Evolutionary conservation across 1,284 basidiomycete genomes (phyloP), one percentile per base, ranked within the genome.

Genomic region (Sphagnurus paluster): DNA sequence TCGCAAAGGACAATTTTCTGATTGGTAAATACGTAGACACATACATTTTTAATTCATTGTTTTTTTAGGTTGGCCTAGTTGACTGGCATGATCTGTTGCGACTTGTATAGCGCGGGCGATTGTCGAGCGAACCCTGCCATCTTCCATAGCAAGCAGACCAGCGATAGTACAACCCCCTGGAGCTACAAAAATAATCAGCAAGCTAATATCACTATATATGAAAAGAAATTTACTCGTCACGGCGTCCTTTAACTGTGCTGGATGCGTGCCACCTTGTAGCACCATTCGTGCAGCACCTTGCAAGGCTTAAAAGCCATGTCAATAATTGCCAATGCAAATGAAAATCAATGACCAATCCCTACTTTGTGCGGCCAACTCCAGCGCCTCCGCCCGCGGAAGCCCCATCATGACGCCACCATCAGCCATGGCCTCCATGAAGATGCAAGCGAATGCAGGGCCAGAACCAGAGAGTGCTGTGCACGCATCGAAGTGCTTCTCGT

Each of bases 361-460:
- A 96, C 94, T 95, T 70, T 99, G 97, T 39, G 96, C 88, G 36
- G 97, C 96, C 42, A 99, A 71, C 64, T 99, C 97, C 29, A 98
- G 68, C 4, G 97, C 95, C 67, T 98, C 96, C 0, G 85, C 80
- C 50, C 97, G 77, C 2, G 97, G 97, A 37, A 99, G 73, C 21
- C 97, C 97, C 97, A 99, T 99, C 97, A 99, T 99, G 34, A 99
- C 97, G 24, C 93, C 97, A 25, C 97, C 97, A 67, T 99, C 97
- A 2, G 93, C 89, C 94, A 99, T 98, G 0, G 97, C 96, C 68
- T 99, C 97, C 50, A 99, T 76, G 59, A 99, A 95, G 38, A 99
- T 86, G 56, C 93, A 94, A 1, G 93, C 93, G 67, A 99, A 99
- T 0, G 97, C 97, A 24, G 97, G 97, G 0, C 97, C 97, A 7